A percentile compares a stretch with the other conserved stretches of the same genome.
These are phyloP conservation scores for Aschersonia sp. DNA, from an alignment of 2,329 filamentous ascomycete species.

Conservation along the genomic window DNA sequence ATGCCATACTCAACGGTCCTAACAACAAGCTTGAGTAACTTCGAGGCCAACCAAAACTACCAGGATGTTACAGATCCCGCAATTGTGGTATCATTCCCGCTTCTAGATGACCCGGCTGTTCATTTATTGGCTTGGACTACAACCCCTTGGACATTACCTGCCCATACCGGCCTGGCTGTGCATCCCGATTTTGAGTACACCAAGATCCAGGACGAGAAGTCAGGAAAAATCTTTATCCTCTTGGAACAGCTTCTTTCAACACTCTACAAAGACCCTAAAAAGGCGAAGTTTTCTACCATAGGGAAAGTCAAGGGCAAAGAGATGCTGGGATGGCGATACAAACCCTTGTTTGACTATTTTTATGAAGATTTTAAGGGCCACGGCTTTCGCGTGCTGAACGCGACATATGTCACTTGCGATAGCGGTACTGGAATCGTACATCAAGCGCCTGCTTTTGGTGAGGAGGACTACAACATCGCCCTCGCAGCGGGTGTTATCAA, in stretches of 20 bases:
- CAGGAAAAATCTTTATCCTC: constrained; percentile 72
- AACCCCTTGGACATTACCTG: constrained; percentile 74
- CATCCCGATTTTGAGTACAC: constrained; percentile 77
- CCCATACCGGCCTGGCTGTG: constrained; percentile 61
- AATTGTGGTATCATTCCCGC: constrained; percentile 74
- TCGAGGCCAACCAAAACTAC: constrained; percentile 89
- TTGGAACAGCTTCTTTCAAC: constrained; percentile 69
- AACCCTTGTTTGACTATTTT: constrained; percentile 82
- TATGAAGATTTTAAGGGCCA: constrained; percentile 76
- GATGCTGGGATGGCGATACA: constrained; percentile 65
- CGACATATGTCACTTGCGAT: constrained; percentile 74
- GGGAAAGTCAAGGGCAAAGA: constrained; percentile 52
- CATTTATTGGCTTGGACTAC: constrained; percentile 78
- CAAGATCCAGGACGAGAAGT: constrained; percentile 71
- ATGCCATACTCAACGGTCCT: constrained; percentile 92
- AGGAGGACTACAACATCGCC: constrained; percentile 86
- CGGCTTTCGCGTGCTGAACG: constrained; percentile 71
- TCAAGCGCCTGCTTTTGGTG: constrained; percentile 84
- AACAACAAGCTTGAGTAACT: constrained; percentile 81
- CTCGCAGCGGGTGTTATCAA: constrained; percentile 63
- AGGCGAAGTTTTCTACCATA: constrained; percentile 58
- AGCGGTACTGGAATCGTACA: constrained; percentile 91
- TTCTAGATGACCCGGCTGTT: constrained; percentile 62
- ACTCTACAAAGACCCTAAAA: constrained; percentile 64
- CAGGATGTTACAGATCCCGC: constrained; percentile 86